Evolutionary conservation across 140 eudicot species (phyloP), one percentile per base, ranked within the genome.

Genomic region (Stevia rebaudiana): DNA sequence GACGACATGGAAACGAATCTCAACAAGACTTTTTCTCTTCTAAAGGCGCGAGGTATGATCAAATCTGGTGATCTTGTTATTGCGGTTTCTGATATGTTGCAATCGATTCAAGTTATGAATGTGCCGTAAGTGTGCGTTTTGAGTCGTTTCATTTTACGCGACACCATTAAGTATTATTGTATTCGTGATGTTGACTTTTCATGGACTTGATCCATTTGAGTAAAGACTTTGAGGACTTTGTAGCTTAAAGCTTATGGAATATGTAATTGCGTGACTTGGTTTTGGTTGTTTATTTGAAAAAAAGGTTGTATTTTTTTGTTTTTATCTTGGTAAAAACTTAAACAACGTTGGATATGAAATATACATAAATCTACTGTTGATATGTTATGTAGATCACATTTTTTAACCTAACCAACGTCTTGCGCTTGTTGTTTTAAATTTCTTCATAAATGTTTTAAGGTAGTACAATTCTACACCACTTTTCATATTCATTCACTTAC

Each of bases 31-130:
- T 88, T 92, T 49, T 56, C 89, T 3, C 63, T 92, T 76, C 95
- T 92, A 43, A 91, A 91, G 66, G 81, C 96, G 25, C 76, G 95
- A 48, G 98, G 96, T 63, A 88, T 92, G 98, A 79, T 92, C 65
- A 92, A 92, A 61, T 92, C 98, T 2, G 96, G 96, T 23, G 98
- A 85, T 73, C 89, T 88, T 22, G 91, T 92, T 66, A 83, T 92
- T 77, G 86, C 94, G n/a, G 95, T 91, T 22, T 91, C 96, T 7
- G 98, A 92, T 67, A 92, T 92, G 96, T 56, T 84, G 81, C 96
- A 88, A 43, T 88, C 98, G 37, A 85, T 92, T 78, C 98, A 92
- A 80, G 98, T 92, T 15, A 83, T 85, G 92, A 83, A 83, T 65
- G 96, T 92, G 67, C 96, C 96, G 21, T 91, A 55, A 36, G 33